A percentile compares a stretch with the other conserved stretches of the same genome.
Evolutionary conservation across 2,329 filamentous ascomycete species (phyloP).

Genomic region (Parasarocladium wereldwijsianum): DNA sequence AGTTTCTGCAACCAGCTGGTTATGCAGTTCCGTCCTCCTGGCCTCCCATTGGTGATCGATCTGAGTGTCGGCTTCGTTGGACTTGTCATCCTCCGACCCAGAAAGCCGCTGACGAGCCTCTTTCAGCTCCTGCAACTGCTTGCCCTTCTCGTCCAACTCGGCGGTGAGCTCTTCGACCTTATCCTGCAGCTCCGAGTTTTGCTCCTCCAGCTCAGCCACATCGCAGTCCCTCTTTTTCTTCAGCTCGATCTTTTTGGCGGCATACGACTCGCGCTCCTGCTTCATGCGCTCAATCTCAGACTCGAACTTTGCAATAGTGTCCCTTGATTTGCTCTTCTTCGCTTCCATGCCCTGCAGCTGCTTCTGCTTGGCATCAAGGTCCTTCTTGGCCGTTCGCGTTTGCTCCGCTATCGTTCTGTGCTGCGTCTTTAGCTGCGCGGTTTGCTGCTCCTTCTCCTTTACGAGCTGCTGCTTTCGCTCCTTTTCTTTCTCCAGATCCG

Average conservation of each 20-base stretch:
- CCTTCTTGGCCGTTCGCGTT: slow-evolving; percentile 68
- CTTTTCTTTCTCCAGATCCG: slow-evolving; percentile 60
- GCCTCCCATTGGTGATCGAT: slow-evolving; percentile 42
- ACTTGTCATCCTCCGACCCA: slow-evolving; percentile 44
- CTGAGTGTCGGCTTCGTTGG: slow-evolving; percentile 33
- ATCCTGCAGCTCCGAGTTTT: slow-evolving; percentile 48
- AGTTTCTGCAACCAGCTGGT: slow-evolving; percentile 29
- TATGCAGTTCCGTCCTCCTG: slow-evolving; percentile 37
- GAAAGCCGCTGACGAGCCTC: slow-evolving; percentile 50
- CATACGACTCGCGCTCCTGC: slow-evolving; percentile 37
- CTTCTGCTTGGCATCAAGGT: slow-evolving; percentile 65
- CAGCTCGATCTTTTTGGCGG: slow-evolving; percentile 35
- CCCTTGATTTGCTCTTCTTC: slow-evolving; percentile 54
- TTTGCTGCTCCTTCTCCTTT: slow-evolving; percentile 84
- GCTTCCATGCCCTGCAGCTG: slow-evolving; percentile 51
- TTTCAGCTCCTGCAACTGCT: slow-evolving; percentile 61
- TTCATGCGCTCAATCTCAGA: slow-evolving; percentile 46
- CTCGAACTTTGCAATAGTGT: slow-evolving; percentile 56
- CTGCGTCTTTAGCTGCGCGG: slow-evolving; percentile 67
- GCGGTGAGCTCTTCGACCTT: slow-evolving; percentile 53
- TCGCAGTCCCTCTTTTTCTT: slow-evolving; percentile 36
- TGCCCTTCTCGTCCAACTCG: slow-evolving; percentile 50
- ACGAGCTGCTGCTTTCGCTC: slow-evolving; percentile 63
- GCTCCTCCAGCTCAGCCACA: slow-evolving; percentile 33
- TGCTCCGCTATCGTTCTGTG: slow-evolving; percentile 66